Base-by-base conservation (phyloP, 2,329 filamentous ascomycete genomes). In the Acephala macrosclerotiorum region DNA sequence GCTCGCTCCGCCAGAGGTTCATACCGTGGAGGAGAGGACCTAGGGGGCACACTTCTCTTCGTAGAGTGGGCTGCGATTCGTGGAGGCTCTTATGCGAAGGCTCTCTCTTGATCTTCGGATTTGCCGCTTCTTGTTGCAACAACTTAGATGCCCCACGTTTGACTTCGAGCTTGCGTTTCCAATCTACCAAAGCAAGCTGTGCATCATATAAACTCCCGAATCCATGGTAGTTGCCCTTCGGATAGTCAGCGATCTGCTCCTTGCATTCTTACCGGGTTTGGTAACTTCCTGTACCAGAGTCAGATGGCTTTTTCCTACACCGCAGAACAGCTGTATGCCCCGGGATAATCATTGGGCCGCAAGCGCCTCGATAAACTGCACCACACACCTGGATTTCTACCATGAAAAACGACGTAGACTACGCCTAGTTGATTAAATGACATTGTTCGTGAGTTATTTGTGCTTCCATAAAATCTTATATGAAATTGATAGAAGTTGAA, bases 361-460 rank as follows among this genome's bases (percentile, higher is more conserved):
- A 33, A 33, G 29, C 29, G 29, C 29, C 29, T 33, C 4, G 29
- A 33, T 33, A 33, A 33, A 33, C 29, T 9, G 29, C 4, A 33
- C 29, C 29, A 33, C 29, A 5, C 9, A 33, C 29, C 72, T 11
- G 67, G 62, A 8, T 40, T 60, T 40, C 66, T 61, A 5, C 68
- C 70, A 12, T 47, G 60, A 26, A 66, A 68, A 20, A 69, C 61
- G 38, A 66, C 56, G 36, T 66, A 68, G 16, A 61, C 62, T 42
- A 36, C 58, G 36, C 61, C 61, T 33, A 35, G 58, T 1, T 36
- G 38, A 0, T 49, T 57, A 9, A 9, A 64, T 26, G 22, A n/a
- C 42, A 60, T 60, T 33, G 29, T 9, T 33, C 29, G 8, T 42
- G 38, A n/a, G 14, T 5, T 6, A 6, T 14, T 14, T 42, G 12